Percentiles rank a stretch among this genome's conserved stretches.
These are phyloP conservation scores for Madurella mycetomatis DNA, from an alignment of 2,329 filamentous ascomycete genomes.

Conservation along the genomic window DNA sequence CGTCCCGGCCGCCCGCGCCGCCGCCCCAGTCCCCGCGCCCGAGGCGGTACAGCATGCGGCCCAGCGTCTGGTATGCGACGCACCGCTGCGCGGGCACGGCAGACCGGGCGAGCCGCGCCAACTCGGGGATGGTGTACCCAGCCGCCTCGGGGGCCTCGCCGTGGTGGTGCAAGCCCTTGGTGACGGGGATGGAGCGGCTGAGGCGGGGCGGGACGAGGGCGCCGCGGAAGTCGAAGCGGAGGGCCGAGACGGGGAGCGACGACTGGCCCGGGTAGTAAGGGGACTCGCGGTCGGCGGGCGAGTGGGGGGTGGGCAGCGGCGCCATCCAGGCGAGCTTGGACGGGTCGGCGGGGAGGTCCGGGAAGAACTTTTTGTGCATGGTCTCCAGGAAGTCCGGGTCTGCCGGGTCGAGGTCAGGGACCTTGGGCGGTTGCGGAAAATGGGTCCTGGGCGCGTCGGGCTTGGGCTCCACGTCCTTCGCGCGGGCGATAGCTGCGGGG, in stretches of 20 bases:
- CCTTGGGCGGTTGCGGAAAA: slow-evolving; percentile 52
- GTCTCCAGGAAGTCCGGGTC: slow-evolving; percentile 79
- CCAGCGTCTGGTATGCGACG: slow-evolving; percentile 86
- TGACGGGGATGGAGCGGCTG: slow-evolving; percentile 68
- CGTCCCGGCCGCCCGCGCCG: slow-evolving; percentile 50
- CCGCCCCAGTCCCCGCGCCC: slow-evolving; percentile 69
- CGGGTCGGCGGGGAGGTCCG: slow-evolving; percentile 77
- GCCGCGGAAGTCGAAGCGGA: slow-evolving; percentile 88
- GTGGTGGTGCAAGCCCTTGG: slow-evolving; percentile 86
- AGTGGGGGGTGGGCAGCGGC: slow-evolving; percentile 61
- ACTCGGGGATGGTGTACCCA: slow-evolving; percentile 86
- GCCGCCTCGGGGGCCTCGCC: slow-evolving; percentile 88
- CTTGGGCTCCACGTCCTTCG: slow-evolving; percentile 17
- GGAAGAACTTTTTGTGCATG: slow-evolving; percentile 91
- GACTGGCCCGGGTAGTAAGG: slow-evolving; percentile 77
- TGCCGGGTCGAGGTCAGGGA: slow-evolving; percentile 74
- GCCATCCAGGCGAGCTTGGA: slow-evolving; percentile 88
- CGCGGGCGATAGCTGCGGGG: slow-evolving; percentile 22
- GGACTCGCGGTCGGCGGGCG: slow-evolving; percentile 62
- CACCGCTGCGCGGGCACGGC: slow-evolving; percentile 83
- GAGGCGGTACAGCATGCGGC: slow-evolving; percentile 76
- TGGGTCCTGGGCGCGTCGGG: slow-evolving; percentile 45
- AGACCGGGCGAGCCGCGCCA: slow-evolving; percentile 75
- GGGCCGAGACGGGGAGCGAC: slow-evolving; percentile 65
- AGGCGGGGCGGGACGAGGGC: slow-evolving; percentile 71